These are phyloP conservation scores for Filobasidium wieringae DNA, from an alignment of 768 basidiomycete genomes.

Conservation along the genomic window DNA sequence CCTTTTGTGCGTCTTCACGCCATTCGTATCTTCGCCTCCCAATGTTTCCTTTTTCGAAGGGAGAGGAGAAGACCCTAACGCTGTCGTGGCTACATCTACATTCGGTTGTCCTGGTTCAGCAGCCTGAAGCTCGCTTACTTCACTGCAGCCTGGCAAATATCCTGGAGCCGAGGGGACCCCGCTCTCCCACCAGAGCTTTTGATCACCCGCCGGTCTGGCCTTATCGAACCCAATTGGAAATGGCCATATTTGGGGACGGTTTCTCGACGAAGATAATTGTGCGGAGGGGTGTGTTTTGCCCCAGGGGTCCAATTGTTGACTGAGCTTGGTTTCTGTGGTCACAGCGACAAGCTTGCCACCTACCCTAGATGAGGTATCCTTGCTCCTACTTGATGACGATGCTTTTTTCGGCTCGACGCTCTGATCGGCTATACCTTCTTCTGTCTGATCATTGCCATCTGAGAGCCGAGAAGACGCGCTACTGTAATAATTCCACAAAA, in stretches of 20 bases:
- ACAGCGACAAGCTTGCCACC: not conserved
- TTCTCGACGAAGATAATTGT: not conserved
- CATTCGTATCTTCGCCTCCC: no score
- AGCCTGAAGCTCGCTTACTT: no score
- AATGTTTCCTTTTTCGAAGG: no score
- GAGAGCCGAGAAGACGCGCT: not conserved
- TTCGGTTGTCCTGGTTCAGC: no score
- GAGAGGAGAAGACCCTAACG: no score
- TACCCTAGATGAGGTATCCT: not conserved
- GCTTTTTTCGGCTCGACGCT: not conserved
- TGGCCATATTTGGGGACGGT: conserved; percentile 3
- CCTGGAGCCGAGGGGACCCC: conserved; percentile 2
- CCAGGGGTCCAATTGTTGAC: conserved; percentile 11
- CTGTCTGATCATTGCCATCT: no score
- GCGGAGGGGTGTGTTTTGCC: conserved; percentile 7
- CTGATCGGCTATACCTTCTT: no score
- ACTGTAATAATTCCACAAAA: conserved; percentile 8
- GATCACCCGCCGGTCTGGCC: not conserved
- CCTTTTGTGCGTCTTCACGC: not conserved
- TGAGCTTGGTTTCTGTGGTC: conserved; percentile 1
- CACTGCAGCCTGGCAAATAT: no score
- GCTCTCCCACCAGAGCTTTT: conserved; percentile 11
- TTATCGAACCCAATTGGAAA: conserved; percentile 5
- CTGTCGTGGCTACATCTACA: no score
- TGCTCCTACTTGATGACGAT: not conserved